phyloP scores from a whole-genome alignment of 1,284 basidiomycete genomes.

The Naganishia albida region DNA sequence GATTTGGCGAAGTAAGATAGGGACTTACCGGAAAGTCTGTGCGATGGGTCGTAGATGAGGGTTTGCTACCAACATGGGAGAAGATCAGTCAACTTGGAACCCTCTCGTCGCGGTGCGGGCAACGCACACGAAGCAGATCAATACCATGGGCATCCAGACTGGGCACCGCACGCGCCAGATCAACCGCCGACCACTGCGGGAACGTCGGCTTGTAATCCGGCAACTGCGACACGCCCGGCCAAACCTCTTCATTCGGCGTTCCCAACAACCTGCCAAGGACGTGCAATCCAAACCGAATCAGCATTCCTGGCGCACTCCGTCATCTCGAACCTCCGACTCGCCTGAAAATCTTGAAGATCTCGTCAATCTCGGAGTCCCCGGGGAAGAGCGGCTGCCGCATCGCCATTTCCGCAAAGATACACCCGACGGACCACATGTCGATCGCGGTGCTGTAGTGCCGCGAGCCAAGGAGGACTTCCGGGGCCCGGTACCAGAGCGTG shows the following conservation, averaged over 20 bases:
- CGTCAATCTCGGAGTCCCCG: conserved; percentile 98
- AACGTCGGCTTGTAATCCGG: conserved; percentile 97
- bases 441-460: conserved; percentile 98
- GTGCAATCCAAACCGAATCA: no score
- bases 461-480: conserved; percentile 94
- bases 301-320: neutral
- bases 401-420: conserved; percentile 95
- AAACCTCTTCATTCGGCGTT: conserved; percentile 87
- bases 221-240: conserved; percentile 86
- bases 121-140: conserved; percentile 71
- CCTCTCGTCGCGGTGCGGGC: neutral
- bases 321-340: conserved; percentile 48
- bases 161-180: conserved; percentile 67
- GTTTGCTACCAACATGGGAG: conserved; percentile 62
- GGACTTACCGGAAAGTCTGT: conserved; percentile 82
- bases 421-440: conserved; percentile 99
- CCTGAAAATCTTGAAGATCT: conserved; percentile 99
- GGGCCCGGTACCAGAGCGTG: conserved; percentile 98
- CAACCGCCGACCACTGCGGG: conserved; percentile 78
- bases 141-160: conserved; percentile 70
- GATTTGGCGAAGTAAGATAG: no score
- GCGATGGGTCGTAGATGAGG: conserved; percentile 88
- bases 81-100: neutral
- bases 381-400: conserved; percentile 84
- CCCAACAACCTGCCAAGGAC: conserved; percentile 81